Evolutionary conservation across 306 rosid species (phyloP), one percentile per base, ranked within the genome.

Genomic region (Sicyos baderoa): DNA sequence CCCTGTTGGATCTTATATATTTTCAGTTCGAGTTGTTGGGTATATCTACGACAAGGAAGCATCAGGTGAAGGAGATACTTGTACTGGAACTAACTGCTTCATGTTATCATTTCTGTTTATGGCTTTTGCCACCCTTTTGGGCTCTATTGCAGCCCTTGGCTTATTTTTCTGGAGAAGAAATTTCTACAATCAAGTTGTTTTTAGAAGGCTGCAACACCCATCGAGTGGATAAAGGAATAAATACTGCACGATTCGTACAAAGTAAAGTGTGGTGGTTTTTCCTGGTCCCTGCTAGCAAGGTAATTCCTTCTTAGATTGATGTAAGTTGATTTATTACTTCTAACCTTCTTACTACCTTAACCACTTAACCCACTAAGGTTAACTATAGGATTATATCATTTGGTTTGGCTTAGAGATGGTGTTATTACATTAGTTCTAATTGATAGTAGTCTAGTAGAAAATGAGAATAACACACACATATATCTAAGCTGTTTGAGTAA

Each of bases 1-100:
- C 57, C 99, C 94, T 0, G 61, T 90, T 78, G 96, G 97, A 53
- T 93, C 99, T 54, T 90, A 88, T 54, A 74, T 93, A 8, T 85
- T 93, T 47, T 89, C 97, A 2, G 96, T 90, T 10, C 79, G 80
- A 76, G 81, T 88, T 50, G 88, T 89, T 61, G 98, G 97, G 54
- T 86, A 78, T 78, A 78, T 93, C 15, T 93, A 88, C 4, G 98
- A 90, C 68, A 82, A 27, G 76, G 85, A 90, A 76, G 87, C 94
- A 17, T 70, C 72, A 1, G 32, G 29, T 42, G 80, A 75, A 42
- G 81, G 75, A 52, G 74, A 78, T 60, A 57, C 83, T 6, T 93
- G 98, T 81, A 60, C 29, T 1, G 96, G 98, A 54, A 72, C 71
- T 18, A 84, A 72, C 62, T 93, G 99, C 79, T 93, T 93, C 83